These are phyloP conservation scores for Fusarium sp. DNA, from an alignment of 2,329 filamentous ascomycete species.

Conservation along the genomic window DNA sequence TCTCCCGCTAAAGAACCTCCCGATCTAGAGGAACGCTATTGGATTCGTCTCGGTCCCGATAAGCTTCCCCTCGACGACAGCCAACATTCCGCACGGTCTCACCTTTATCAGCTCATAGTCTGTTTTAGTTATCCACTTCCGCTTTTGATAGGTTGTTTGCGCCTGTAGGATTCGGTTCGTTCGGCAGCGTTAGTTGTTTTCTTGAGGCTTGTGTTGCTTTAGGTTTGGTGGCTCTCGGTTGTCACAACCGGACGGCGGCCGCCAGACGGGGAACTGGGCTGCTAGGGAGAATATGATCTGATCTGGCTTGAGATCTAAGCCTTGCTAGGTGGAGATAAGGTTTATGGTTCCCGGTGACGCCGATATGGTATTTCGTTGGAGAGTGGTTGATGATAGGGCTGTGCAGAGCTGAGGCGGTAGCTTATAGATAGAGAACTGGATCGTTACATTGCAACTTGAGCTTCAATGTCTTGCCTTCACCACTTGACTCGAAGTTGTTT, in stretches of 20 bases:
- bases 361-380: too few relatives aligned
- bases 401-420: too few relatives aligned
- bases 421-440: too few relatives aligned
- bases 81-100: slow-evolving; percentile 15
- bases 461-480: too few relatives aligned
- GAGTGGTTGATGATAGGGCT: too few relatives aligned
- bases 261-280: background rate
- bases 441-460: too few relatives aligned
- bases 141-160: background rate
- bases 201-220: slow-evolving; percentile 1
- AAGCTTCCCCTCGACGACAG: slow-evolving; percentile 3
- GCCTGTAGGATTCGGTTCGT: slow-evolving; percentile 7
- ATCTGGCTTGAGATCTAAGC: background rate
- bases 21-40: background rate
- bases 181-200: background rate
- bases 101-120: background rate
- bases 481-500: too few relatives aligned
- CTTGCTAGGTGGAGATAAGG: background rate
- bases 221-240: background rate
- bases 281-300: background rate
- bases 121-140: background rate
- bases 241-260: background rate
- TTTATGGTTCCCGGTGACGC: too few relatives aligned
- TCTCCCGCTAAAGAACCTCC: too few relatives aligned
- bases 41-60: background rate